Percentiles rank a stretch among this genome's conserved stretches.
Evolutionary conservation across 768 basidiomycete species (phyloP).

Genomic region (Mycena kentingensis): DNA sequence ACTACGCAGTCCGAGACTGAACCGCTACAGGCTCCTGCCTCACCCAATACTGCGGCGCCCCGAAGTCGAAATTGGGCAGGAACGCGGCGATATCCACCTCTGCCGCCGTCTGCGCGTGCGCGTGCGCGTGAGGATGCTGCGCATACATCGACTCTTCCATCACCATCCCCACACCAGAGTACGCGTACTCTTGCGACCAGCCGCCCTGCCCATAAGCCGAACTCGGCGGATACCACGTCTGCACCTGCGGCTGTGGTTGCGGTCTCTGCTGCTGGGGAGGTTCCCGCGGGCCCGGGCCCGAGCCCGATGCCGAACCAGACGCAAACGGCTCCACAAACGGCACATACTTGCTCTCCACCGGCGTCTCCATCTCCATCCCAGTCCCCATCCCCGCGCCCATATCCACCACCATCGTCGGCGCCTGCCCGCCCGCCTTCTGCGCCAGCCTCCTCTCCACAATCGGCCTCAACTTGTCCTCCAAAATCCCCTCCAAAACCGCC

Average conservation of each 20-base stretch:
- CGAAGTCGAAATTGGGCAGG: not conserved
- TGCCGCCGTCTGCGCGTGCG: not conserved
- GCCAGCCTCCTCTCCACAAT: conserved; percentile 12
- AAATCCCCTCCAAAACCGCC: conserved; percentile 4
- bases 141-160: not conserved
- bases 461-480: conserved; percentile 6
- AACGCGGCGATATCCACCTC: not conserved
- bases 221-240: too few relatives aligned
- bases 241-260: too few relatives aligned
- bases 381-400: not conserved
- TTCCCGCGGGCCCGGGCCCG: too few relatives aligned
- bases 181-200: not conserved
- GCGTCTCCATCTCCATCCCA: not conserved
- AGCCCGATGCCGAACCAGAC: too few relatives aligned
- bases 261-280: too few relatives aligned
- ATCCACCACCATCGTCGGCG: not conserved
- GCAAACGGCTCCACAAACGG: too few relatives aligned
- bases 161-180: not conserved
- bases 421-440: conserved; percentile 5
- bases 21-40: not conserved
- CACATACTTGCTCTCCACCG: too few relatives aligned
- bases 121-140: not conserved
- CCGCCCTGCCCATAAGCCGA: too few relatives aligned
- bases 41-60: not conserved
- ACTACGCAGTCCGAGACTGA: too few relatives aligned